phyloP scores from a whole-genome alignment of 805 yeast species.

The Candida odintsovae region DNA sequence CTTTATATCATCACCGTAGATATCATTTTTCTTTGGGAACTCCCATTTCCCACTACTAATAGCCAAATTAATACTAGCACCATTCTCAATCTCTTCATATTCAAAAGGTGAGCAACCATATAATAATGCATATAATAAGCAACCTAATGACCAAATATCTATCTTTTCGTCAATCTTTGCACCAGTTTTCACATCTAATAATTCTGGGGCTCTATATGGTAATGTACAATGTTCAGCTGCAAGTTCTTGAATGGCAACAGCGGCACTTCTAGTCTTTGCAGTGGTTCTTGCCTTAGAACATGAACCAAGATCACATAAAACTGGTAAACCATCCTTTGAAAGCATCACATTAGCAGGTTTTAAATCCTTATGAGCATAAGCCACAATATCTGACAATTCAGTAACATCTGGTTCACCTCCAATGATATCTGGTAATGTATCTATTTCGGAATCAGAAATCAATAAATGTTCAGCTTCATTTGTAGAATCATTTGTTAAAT shows the following conservation, averaged over 20 bases:
- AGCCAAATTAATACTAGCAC: constrained; percentile 77
- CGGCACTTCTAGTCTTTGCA: constrained; percentile 58
- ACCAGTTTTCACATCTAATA: constrained; percentile 69
- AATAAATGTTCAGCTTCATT: constrained; percentile 12
- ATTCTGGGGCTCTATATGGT: constrained; percentile 88
- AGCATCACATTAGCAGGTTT: constrained; percentile 90
- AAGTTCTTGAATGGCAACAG: constrained; percentile 69
- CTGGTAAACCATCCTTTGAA: constrained; percentile 66
- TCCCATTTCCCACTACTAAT: constrained; percentile 46
- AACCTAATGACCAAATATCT: constrained; percentile 92
- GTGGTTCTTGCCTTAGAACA: constrained; percentile 56
- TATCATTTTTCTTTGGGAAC: constrained; percentile 22
- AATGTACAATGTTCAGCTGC: constrained; percentile 82
- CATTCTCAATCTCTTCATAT: constrained; percentile 69
- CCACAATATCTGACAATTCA: constrained; percentile 49
- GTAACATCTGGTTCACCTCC: constrained; percentile 31
- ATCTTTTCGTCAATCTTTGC: constrained; percentile 62
- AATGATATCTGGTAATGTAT: constrained; percentile 17
- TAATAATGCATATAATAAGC: constrained; percentile 70
- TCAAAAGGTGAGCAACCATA: constrained; percentile 86
- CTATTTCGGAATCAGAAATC: constrained; percentile 20
- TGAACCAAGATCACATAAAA: constrained; percentile 80
- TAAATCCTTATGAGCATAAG: constrained; percentile 82
- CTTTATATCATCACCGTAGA: constrained; percentile 51
- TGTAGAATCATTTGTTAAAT: constrained; percentile 20